Evolutionary conservation across 2,329 filamentous ascomycete species (phyloP), one percentile per base, ranked within the genome.

Genomic region (Amauroascus niger): DNA sequence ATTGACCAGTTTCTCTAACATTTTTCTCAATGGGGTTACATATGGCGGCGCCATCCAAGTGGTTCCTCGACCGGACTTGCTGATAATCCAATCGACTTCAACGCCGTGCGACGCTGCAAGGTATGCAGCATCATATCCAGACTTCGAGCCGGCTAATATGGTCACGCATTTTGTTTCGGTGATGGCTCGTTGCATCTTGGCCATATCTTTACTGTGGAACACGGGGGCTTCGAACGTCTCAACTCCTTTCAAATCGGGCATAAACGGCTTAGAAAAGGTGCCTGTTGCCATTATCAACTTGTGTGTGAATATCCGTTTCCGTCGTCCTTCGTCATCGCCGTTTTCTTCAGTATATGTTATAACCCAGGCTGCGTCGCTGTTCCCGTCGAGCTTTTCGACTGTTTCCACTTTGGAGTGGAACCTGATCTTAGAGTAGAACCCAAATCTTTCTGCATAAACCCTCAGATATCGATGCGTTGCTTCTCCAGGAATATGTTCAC

Each of bases 21-120:
- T 81, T 55, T 76, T 77, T 64, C 83, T 83, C n/a, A 86, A 63
- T 0, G 83, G 82, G 1, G 83, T 86, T 14, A 87, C 81, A 53
- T 80, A 81, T 1, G 78, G 67, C 1, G 79, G 78, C 0, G 78
- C 67, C 66, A 85, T 75, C 74, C 75, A 85, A 0, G 73, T 70
- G 0, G 82, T 80, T 0, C 82, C 81, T 55, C 77, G 74, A 3
- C 80, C 80, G n/a, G 68, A 74, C n/a, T 74, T 69, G 43, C 80
- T 74, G 53, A 84, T 78, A 3, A 84, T 67, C 72, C 80, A 76
- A 51, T 79, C 73, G 7, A 82, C 80, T 50, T 74, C 68, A 11
- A 74, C 71, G 3, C 77, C 78, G 1, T 70, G 64, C 1, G 70
- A 68, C 6, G 76, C 79, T 40, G 76, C 77, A 1, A 75, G 71